Conservation (phyloP, 1,284 basidiomycete genomes). For the Naganishia sp. region DNA sequence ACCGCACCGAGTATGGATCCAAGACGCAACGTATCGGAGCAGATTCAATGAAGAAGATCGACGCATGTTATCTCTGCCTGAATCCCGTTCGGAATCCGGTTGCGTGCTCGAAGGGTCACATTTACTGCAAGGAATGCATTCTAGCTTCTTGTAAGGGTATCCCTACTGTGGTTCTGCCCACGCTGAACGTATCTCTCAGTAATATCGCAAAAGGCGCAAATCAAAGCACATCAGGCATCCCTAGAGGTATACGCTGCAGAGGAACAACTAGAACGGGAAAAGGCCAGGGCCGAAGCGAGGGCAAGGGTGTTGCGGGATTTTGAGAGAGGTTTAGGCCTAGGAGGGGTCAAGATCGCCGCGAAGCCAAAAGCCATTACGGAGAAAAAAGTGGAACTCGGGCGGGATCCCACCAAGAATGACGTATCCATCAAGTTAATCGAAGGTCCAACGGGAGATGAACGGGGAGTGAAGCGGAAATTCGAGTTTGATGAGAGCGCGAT, state of each 20-base stretch:
- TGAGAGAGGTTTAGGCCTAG: conserved; percentile 70
- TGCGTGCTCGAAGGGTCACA: conserved; percentile 77
- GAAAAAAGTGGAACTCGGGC: conserved; percentile 28
- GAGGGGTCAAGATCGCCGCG: conserved; percentile 6
- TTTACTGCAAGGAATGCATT: conserved; percentile 84
- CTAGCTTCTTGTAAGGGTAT: conserved; percentile 38
- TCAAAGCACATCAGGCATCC: conserved; percentile 77
- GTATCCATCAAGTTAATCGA: conserved; percentile 32
- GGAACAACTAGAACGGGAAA: conserved; percentile 68
- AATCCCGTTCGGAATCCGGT: conserved; percentile 75
- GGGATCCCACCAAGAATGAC: conserved; percentile 28
- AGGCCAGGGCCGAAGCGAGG: conserved; percentile 69
- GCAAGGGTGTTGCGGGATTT: conserved; percentile 83
- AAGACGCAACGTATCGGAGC: conserved; percentile 73
- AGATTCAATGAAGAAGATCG: conserved; percentile 84
- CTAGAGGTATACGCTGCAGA: conserved; percentile 72
- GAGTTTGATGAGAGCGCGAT: conserved; percentile 70
- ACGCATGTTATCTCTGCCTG: conserved; percentile 81
- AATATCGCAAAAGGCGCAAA: conserved; percentile 83
- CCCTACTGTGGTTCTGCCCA: too few species aligned
- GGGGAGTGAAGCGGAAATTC: conserved; percentile 72
- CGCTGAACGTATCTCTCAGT: conserved; percentile 28
- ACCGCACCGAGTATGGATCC: conserved; percentile 45
- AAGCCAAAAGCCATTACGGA: conserved; percentile 3
- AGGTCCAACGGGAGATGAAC: conserved; percentile 46